Evolutionary conservation across 1,139 yeast species (phyloP).

Genomic region (Pneumocystis jirovecii): DNA sequence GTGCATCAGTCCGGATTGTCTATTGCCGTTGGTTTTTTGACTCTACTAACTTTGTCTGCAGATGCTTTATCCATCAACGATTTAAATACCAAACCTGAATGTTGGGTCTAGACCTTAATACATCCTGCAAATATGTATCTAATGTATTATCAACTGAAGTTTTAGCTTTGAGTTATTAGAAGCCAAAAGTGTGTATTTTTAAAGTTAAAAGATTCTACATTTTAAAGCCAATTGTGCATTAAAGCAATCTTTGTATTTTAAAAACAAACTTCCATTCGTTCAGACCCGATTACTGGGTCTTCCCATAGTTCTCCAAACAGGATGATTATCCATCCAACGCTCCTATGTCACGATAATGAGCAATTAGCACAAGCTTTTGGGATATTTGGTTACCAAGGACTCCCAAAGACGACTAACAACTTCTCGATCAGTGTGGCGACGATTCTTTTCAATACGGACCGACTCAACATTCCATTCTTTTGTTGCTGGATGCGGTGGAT

Average conservation of each 20-base stretch:
- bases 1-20: slow-evolving; percentile 99
- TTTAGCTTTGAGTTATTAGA: background rate
- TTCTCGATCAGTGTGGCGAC: slow-evolving; percentile 79
- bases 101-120: background rate
- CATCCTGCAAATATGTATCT: background rate
- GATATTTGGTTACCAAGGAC: background rate
- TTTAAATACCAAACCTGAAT: slow-evolving; percentile 37
- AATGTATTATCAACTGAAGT: background rate
- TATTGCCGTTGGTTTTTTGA: background rate
- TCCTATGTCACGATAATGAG: background rate
- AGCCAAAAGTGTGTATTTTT: too few species aligned
- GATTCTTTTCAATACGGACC: slow-evolving; percentile 62
- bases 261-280: too few species aligned
- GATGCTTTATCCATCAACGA: slow-evolving; percentile 92
- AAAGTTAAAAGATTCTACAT: too few species aligned
- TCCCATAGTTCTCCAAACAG: background rate
- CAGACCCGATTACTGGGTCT: too few species aligned
- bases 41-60: background rate
- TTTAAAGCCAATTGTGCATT: too few species aligned
- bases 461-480: slow-evolving; percentile 76
- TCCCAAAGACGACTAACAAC: slow-evolving; percentile 78
- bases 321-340: background rate
- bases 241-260: too few species aligned
- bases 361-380: background rate
- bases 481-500: slow-evolving; percentile 42